These are phyloP conservation scores for Phytophthora litchii DNA, from an alignment of 352 stramenopile species.

Conservation along the genomic window DNA sequence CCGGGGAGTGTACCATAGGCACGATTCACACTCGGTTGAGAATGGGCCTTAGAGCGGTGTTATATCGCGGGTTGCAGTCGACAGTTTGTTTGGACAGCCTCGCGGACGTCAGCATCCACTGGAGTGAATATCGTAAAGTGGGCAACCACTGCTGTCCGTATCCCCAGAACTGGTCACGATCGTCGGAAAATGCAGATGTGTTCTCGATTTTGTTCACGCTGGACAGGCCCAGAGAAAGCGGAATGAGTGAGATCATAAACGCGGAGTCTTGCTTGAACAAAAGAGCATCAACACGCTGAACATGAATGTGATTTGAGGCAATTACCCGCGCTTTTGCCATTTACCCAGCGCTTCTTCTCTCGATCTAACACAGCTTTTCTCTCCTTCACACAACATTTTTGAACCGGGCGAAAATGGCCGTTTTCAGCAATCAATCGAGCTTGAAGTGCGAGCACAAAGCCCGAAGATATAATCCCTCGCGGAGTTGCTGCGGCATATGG, in stretches of 20 bases:
- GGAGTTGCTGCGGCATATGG: constrained; percentile 1
- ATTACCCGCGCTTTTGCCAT: not conserved
- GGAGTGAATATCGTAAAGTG: too few species aligned
- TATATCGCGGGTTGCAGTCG: constrained; percentile 10
- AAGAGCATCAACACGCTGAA: too few species aligned
- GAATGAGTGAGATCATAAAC: not conserved
- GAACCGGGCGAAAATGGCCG: constrained; percentile 1
- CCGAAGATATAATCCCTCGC: constrained; percentile 5
- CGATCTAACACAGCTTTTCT: constrained; percentile 7
- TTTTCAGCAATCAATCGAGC: constrained; percentile 1
- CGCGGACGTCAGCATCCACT: not conserved
- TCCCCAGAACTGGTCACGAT: not conserved
- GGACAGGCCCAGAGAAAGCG: not conserved
- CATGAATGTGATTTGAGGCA: too few species aligned
- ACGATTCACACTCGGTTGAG: too few species aligned
- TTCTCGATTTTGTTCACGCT: constrained; percentile 2
- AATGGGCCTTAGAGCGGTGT: too few species aligned
- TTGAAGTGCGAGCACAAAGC: not conserved
- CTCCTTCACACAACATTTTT: constrained; percentile 7
- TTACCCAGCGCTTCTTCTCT: constrained; percentile 2
- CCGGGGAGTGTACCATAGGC: constrained; percentile 9
- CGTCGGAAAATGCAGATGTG: not conserved
- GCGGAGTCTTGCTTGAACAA: too few species aligned
- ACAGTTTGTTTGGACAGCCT: constrained; percentile 18
- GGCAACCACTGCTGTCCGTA: too few species aligned